Base-by-base conservation (phyloP, 2,329 filamentous ascomycete species). In the Pezizomycotina sp. region DNA sequence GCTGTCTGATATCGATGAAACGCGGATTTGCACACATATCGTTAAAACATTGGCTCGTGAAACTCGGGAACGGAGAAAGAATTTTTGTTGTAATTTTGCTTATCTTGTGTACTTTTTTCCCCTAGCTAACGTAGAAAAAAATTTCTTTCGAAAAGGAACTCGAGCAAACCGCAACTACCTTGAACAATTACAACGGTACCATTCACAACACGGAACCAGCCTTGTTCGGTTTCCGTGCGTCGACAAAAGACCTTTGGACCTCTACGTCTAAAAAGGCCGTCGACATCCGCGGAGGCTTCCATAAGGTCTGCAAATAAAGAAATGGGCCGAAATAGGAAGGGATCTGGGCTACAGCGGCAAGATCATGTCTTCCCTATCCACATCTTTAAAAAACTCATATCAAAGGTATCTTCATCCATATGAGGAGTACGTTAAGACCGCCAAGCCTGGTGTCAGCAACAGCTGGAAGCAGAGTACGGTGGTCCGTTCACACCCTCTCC, bases 311-410 rank as follows among this genome's bases (percentile, higher is more conserved):
- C 66, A 93, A 92, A 59, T 68, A 37, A 98, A 98, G 61, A 95
- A 95, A 62, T 98, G 89, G 89, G 89, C 89, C 10, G 89, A 98
- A 58, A 95, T 98, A 50, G 89, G 89, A 21, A 74, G 89, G 52
- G 89, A 95, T 55, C 62, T 98, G 30, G 89, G 89, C 36, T 98
- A 98, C 59, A 95, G 86, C 54, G 89, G 89, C 55, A 98, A 98
- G 63, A 98, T 98, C 46, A 98, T 98, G 89, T 95, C 86, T 2
- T 95, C 89, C 6, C 63, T 98, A 29, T 98, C 89, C 4, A 98
- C 89, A 0, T 95, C 89, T 4, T 68, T 98, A 26, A 98, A 95
- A 57, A 98, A 98, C 57, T 95, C 89, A 0, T 98, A 91, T 52
- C 83, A 92, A 56, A 76, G 86, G 59, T 98, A 89, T 81, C 72